Conservation (phyloP, 306 rosid species). For the Inga oerstediana region DNA sequence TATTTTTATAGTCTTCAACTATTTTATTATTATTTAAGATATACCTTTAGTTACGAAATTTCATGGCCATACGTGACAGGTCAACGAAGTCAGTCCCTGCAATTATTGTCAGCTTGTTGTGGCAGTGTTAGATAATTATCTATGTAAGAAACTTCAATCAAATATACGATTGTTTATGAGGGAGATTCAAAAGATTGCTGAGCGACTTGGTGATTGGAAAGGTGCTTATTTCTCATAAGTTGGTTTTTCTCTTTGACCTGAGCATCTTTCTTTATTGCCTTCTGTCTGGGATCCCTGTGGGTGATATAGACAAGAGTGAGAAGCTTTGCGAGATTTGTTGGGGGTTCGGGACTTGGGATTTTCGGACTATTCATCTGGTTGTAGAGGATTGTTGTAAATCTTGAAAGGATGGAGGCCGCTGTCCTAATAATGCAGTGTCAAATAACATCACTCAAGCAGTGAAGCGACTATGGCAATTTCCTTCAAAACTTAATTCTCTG, state of each 20-base stretch:
- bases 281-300: constrained; percentile 4
- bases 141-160: constrained; percentile 44
- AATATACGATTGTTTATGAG: not conserved
- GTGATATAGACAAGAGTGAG: not conserved
- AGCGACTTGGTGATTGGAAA: not conserved
- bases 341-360: not conserved
- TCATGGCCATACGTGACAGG: too few relatives aligned
- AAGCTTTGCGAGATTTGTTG: not conserved
- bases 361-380: not conserved
- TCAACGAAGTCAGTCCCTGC: too few relatives aligned
- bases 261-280: not conserved
- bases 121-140: constrained; percentile 58
- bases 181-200: not conserved
- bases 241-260: not conserved
- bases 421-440: constrained; percentile 8
- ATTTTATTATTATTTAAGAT: too few relatives aligned
- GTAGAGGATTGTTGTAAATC: not conserved
- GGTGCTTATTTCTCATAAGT: not conserved
- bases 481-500: not conserved
- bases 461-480: not conserved
- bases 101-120: constrained; percentile 59
- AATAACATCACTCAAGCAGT: constrained; percentile 3
- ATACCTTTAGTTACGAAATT: too few relatives aligned
- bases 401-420: not conserved
- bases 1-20: too few relatives aligned